Evolutionary conservation across 805 yeast genomes (phyloP).

Genomic region (Myxozyma nipponensis): DNA sequence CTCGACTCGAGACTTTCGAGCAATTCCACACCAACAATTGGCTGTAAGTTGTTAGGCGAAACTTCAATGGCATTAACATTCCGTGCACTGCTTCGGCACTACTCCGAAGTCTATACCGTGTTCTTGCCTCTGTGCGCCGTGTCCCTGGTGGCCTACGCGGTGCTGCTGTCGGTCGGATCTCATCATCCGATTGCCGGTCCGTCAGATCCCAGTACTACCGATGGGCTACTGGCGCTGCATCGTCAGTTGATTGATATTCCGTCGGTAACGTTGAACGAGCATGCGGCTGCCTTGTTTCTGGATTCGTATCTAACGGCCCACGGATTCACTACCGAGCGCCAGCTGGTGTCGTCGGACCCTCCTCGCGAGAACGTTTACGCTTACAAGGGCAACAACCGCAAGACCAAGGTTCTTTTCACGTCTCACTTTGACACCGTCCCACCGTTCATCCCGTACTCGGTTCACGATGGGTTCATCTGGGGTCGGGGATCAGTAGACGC

Average conservation of each 20-base stretch:
- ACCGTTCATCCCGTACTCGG: slow-evolving; percentile 52
- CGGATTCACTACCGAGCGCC: slow-evolving; percentile 54
- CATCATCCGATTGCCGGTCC: slow-evolving; percentile 3
- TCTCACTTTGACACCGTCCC: slow-evolving; percentile 74
- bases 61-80: neutral
- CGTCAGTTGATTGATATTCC: slow-evolving; percentile 37
- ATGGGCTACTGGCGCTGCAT: slow-evolving; percentile 31
- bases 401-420: slow-evolving; percentile 51
- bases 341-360: slow-evolving; percentile 36
- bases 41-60: too few relatives aligned
- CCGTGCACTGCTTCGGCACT: slow-evolving; percentile 16
- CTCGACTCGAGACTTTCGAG: too few relatives aligned
- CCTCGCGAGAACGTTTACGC: slow-evolving; percentile 55
- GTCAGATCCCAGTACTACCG: slow-evolving; percentile 1
- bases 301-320: slow-evolving; percentile 39
- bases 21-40: too few relatives aligned
- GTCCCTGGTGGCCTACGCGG: slow-evolving; percentile 11
- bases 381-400: slow-evolving; percentile 45
- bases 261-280: slow-evolving; percentile 40
- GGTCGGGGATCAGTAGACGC: slow-evolving; percentile 73
- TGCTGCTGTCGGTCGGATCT: slow-evolving; percentile 4
- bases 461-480: slow-evolving; percentile 47
- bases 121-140: slow-evolving; percentile 21
- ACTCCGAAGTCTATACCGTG: slow-evolving; percentile 27
- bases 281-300: slow-evolving; percentile 42